phyloP scores from a whole-genome alignment of 2,329 filamentous ascomycete genomes.

The Paramyrothecium sp. region DNA sequence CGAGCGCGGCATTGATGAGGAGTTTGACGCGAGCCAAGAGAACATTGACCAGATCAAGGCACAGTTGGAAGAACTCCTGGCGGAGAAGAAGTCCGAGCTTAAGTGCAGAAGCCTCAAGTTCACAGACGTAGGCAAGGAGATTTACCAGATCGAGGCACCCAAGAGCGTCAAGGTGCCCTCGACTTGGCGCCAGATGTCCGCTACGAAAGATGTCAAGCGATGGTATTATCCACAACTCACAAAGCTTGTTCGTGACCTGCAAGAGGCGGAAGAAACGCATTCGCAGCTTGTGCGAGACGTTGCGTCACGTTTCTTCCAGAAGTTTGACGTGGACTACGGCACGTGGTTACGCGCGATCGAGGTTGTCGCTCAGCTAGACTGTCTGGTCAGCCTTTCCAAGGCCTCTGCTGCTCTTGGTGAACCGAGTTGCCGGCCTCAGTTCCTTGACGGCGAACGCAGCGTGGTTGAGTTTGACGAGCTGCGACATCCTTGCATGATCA shows the following conservation, averaged over 20 bases:
- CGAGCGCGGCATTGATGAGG: conserved; percentile 81
- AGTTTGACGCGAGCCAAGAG: conserved; percentile 84
- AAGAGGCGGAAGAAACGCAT: conserved; percentile 93
- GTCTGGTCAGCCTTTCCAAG: conserved; percentile 88
- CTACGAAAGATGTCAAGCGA: conserved; percentile 83
- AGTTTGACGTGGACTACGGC: conserved; percentile 84
- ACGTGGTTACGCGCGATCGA: conserved; percentile 88
- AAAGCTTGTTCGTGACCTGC: conserved; percentile 78
- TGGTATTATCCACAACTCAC: conserved; percentile 90
- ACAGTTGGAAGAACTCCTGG: conserved; percentile 69
- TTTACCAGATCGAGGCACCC: conserved; percentile 92
- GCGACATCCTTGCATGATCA: conserved; percentile 91
- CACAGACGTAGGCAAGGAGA: conserved; percentile 89
- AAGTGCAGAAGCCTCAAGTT: conserved; percentile 73
- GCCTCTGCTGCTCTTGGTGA: conserved; percentile 80
- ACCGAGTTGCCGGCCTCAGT: conserved; percentile 85
- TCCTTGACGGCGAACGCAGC: conserved; percentile 81
- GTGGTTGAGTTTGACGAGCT: conserved; percentile 90
- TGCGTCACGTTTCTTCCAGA: conserved; percentile 75
- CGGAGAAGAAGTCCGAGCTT: conserved; percentile 68
- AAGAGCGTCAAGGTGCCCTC: conserved; percentile 83
- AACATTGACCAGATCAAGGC: conserved; percentile 72
- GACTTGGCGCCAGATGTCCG: conserved; percentile 94
- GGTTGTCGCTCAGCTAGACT: conserved; percentile 89
- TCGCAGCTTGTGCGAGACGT: conserved; percentile 88